These are phyloP conservation scores for Pseudonectria foliicola DNA, from an alignment of 2,329 filamentous ascomycete species.

Conservation along the genomic window DNA sequence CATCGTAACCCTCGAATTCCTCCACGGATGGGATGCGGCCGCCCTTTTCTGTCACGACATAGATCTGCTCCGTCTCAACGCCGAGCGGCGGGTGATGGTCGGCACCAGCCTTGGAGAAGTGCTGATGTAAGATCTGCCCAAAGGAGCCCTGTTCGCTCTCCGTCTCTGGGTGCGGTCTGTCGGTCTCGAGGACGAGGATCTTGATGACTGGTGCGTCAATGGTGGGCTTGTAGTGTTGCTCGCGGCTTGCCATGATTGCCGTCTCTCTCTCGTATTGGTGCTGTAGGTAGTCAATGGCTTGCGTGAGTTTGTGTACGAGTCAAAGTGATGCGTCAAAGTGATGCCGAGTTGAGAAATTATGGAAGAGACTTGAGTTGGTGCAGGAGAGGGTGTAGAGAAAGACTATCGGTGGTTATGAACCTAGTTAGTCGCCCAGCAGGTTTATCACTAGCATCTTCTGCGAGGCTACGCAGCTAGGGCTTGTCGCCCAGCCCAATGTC, in stretches of 20 bases:
- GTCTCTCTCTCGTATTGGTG: too few species aligned
- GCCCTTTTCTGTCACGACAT: slow-evolving; percentile 43
- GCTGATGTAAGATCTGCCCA: slow-evolving; percentile 43
- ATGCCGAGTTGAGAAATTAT: not conserved
- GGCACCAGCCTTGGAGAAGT: slow-evolving; percentile 44
- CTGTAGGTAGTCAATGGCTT: not conserved
- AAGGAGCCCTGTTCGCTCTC: slow-evolving; percentile 43
- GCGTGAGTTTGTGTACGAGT: not conserved
- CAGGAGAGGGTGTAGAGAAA: too few species aligned
- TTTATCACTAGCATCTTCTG: too few species aligned
- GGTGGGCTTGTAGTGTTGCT: slow-evolving; percentile 19
- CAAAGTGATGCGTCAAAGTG: too few species aligned
- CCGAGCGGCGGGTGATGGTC: slow-evolving; percentile 46
- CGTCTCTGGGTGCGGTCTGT: slow-evolving; percentile 46
- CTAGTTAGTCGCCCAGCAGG: too few species aligned
- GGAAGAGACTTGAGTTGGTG: too few species aligned
- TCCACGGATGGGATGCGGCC: slow-evolving; percentile 39
- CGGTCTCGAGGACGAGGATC: slow-evolving; percentile 51
- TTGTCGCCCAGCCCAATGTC: too few species aligned
- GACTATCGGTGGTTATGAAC: too few species aligned
- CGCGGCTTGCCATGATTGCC: not conserved
- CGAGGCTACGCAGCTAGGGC: too few species aligned
- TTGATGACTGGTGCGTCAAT: slow-evolving; percentile 23
- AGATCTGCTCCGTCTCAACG: slow-evolving; percentile 47
- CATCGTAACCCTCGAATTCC: slow-evolving; percentile 59